Base-by-base conservation (phyloP, 2,329 filamentous ascomycete species). In the Neonectria punicea region DNA sequence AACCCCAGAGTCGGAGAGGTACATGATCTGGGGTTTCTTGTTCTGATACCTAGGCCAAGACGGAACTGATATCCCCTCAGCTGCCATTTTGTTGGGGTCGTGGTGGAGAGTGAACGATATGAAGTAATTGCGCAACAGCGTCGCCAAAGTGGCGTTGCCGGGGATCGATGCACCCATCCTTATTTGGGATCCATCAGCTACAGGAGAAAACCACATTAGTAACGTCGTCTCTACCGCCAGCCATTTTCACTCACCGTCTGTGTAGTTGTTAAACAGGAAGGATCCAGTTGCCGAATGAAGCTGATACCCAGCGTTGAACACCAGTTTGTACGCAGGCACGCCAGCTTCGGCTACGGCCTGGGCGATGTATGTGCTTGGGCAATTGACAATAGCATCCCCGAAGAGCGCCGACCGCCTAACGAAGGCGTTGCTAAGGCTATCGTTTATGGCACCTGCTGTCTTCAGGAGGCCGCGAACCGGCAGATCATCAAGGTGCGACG, bases 251-350 rank as follows among this genome's bases (percentile, higher is more conserved):
- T 8, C 36, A 56, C 53, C 32, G 8, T 49, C 16, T 2, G 51
- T 61, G 16, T 56, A 49, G 51, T 61, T 56, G 16, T 34, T 61
- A 18, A 49, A 61, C 4, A 56, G 3, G 18, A 49, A 61, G 8
- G 56, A 36, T 18, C 18, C 53, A 7, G 58, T 61, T 34, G 58
- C 58, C 4, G 51, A 55, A 50, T 61, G 58, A 39, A 61, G 55
- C 32, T 61, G 58, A 18, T 56, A 61, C 28, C 58, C 58, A 13
- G 58, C 50, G 18, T 61, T 61, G 25, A 61, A 61, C 34, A 61
- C 36, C 20, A 56, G n/a, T 32, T 61, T 61, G 22, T 61, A 61
- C 1, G 53, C 50, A 8, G 58, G 32, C 8, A 41, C 5, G 16
- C 58, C 58, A 16, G 53, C 58, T 22, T 61, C 28, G 2, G 51